Base-by-base conservation (phyloP, 352 stramenopile species). In the Peronospora tabacina region DNA sequence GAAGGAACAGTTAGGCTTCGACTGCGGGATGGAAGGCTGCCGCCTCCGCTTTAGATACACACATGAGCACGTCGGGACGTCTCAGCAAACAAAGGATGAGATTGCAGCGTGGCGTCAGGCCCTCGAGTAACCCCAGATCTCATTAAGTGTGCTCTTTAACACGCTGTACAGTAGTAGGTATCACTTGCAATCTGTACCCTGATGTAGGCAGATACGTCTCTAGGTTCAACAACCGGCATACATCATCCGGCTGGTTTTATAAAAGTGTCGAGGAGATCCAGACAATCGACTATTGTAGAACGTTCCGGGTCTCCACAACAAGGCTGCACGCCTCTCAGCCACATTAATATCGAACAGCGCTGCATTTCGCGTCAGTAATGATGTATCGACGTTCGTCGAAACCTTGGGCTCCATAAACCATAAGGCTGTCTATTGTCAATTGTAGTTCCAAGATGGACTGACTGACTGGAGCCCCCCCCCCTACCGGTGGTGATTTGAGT, bases 51-150 rank as follows among this genome's bases (percentile, higher is more conserved):
- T 70, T 46, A 55, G 62, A 37, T 87, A 80, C 52, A 62, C 84
- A 39, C 76, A 87, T 47, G 76, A 87, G 41, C 76, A 87, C 51
- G 73, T 87, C 12, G 76, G 73, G 2, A 59, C 76, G 8, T 82
- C 76, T 9, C 60, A 84, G 35, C 61, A 77, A 22, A 58, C 69
- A 30, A 85, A 84, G 58, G 45, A 66, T 12, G 72, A 84, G 48
- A 74, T 85, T 32, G 75, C 76, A 2, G 50, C 71, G 22, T 87
- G 76, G 76, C 73, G 76, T 24, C 58, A 72, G 37, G 55, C 30
- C 16, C 10, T 28, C 22, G 17, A 45, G 48, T 55, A 49, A 49
- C 32, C 19, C 16, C 7, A 35, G 41, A 37, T 59, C 24, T 49
- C 9, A 53, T 50, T 47, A 38, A 38, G 17, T 50, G 26, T 46